These are phyloP conservation scores for Sarocladium strictum DNA, from an alignment of 2,329 filamentous ascomycete species.

Conservation along the genomic window DNA sequence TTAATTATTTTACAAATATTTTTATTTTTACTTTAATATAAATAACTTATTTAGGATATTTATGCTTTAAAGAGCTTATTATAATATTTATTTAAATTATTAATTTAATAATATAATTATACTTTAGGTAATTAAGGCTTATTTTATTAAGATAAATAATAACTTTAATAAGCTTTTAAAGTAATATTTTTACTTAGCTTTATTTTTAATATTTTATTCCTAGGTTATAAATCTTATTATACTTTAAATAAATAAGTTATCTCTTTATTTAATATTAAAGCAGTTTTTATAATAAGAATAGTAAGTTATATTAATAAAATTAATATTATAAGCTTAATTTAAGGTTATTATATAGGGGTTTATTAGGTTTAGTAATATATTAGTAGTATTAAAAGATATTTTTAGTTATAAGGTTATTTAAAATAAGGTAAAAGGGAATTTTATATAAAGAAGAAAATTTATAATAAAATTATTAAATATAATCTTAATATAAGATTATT, in stretches of 20 bases:
- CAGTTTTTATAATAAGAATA: not conserved
- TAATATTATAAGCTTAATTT: not conserved
- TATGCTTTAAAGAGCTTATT: not conserved
- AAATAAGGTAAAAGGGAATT: not conserved
- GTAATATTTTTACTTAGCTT: not conserved
- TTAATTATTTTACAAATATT: not conserved
- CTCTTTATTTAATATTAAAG: not conserved
- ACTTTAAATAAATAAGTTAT: not conserved
- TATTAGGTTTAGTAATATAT: not conserved
- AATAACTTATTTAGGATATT: not conserved
- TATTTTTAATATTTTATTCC: not conserved
- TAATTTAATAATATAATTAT: not conserved
- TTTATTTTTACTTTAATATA: not conserved
- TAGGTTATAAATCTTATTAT: not conserved
- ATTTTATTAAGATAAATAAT: not conserved
- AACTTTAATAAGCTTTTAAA: not conserved
- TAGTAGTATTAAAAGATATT: not conserved
- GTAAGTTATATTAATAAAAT: not conserved
- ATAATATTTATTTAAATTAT: not conserved
- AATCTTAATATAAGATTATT: not conserved
- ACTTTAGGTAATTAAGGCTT: not conserved
- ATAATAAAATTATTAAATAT: not conserved
- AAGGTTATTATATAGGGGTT: not conserved
- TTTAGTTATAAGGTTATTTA: not conserved
- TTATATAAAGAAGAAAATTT: not conserved